Conservation (phyloP, 768 basidiomycete species). For the Hypsizygus marmoreus region DNA sequence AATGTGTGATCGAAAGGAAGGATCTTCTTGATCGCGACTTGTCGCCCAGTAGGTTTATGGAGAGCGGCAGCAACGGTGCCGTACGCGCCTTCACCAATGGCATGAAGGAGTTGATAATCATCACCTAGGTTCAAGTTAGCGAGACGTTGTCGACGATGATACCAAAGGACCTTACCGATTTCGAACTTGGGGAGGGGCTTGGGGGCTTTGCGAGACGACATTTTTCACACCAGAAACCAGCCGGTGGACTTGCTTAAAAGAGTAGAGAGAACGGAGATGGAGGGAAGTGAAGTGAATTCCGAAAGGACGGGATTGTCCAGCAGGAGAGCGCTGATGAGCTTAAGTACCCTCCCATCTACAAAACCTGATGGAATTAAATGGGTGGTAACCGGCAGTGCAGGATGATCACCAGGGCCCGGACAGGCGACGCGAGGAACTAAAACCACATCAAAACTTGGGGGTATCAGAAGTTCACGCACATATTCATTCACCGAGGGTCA, state of each 20-base stretch:
- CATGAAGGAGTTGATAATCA: constrained; percentile 72
- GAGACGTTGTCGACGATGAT: background rate
- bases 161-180: constrained; percentile 46
- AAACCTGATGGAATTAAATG: constrained; percentile 9
- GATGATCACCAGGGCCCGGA: constrained; percentile 12
- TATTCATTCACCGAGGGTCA: background rate
- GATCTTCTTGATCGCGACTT: constrained; percentile 96
- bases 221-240: constrained; percentile 51
- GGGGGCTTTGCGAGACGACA: constrained; percentile 58
- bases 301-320: constrained; percentile 27
- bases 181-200: constrained; percentile 77
- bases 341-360: constrained; percentile 17
- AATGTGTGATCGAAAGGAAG: constrained; percentile 93
- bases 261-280: constrained; percentile 22
- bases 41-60: constrained; percentile 76
- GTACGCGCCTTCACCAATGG: constrained; percentile 86
- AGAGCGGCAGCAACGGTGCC: constrained; percentile 89
- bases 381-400: constrained; percentile 16
- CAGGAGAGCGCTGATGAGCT: constrained; percentile 14
- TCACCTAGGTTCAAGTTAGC: constrained; percentile 44
- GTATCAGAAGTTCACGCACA: constrained; percentile 8
- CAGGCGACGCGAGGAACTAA: constrained; percentile 5
- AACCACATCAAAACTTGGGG: constrained; percentile 17
- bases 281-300: constrained; percentile 28
- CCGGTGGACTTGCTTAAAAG: constrained; percentile 37